Conservation (phyloP, 768 basidiomycete genomes). For the Piloderma croceum region DNA sequence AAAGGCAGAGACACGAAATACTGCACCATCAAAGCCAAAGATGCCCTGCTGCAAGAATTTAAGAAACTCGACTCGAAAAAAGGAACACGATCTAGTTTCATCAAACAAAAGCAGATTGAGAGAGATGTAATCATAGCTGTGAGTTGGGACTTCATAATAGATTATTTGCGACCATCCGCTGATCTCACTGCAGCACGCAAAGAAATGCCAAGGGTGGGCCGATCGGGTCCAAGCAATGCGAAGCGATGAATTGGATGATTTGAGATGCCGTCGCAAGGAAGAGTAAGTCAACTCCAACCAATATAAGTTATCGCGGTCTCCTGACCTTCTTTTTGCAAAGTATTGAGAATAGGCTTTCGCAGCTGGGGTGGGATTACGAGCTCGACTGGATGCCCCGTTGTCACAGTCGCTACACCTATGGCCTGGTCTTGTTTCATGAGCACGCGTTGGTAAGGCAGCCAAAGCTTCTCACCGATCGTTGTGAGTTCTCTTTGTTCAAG, state of each 20-base stretch:
- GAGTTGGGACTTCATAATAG: too few species aligned
- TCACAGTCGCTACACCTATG: background rate
- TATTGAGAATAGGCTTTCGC: background rate
- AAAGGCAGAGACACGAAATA: too few species aligned
- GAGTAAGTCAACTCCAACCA: background rate
- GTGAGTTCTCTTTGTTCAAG: too few species aligned
- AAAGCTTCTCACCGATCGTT: conserved; percentile 7
- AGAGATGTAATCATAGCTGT: too few species aligned
- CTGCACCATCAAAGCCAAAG: too few species aligned
- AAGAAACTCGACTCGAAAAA: too few species aligned
- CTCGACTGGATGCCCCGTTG: background rate
- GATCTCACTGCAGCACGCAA: background rate
- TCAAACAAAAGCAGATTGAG: too few species aligned
- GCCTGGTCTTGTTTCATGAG: conserved; percentile 1
- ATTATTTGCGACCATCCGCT: too few species aligned
- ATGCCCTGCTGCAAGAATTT: too few species aligned
- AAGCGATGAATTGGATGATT: background rate
- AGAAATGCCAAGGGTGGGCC: background rate
- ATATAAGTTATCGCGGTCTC: background rate
- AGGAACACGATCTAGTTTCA: too few species aligned
- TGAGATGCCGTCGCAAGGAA: background rate
- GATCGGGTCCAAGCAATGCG: background rate
- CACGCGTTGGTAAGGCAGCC: conserved; percentile 10
- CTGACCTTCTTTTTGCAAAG: background rate
- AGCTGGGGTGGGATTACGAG: background rate